phyloP scores from a whole-genome alignment of 305 asterid genomes.

The Fraxinus floribunda region DNA sequence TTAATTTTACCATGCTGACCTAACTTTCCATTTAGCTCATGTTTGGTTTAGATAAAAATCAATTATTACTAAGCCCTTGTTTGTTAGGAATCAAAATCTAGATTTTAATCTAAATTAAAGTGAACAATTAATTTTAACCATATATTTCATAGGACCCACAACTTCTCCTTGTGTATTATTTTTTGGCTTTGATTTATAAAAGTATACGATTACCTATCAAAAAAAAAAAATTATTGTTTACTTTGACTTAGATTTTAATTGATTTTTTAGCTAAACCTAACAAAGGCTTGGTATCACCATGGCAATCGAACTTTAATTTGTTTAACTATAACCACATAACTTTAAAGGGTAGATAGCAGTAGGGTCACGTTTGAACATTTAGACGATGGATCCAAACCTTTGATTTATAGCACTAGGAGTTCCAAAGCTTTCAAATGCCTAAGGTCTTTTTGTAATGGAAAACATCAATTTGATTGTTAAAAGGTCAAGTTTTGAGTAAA shows the following conservation, averaged over 20 bases:
- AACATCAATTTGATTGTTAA: background rate
- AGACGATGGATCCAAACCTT: background rate
- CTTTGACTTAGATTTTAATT: background rate
- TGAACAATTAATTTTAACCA: too few species aligned
- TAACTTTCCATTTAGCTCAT: background rate
- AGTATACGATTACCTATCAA: too few species aligned
- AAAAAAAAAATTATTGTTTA: too few species aligned
- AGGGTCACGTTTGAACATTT: background rate
- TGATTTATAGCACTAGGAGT: background rate
- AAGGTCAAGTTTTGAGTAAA: background rate
- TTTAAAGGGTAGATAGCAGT: background rate
- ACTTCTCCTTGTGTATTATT: too few species aligned
- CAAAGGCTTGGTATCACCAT: background rate
- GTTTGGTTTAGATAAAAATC: background rate
- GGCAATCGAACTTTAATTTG: background rate
- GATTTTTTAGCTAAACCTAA: background rate
- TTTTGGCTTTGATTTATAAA: too few species aligned
- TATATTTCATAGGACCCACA: too few species aligned
- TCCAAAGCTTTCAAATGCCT: background rate
- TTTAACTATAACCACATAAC: background rate
- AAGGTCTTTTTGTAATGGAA: background rate
- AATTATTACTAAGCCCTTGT: background rate
- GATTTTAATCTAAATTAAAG: too few species aligned
- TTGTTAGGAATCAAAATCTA: too few species aligned
- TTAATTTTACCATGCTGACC: background rate